phyloP scores from a whole-genome alignment of 78 protist genomes.

The Dictyostelium capitatum region DNA sequence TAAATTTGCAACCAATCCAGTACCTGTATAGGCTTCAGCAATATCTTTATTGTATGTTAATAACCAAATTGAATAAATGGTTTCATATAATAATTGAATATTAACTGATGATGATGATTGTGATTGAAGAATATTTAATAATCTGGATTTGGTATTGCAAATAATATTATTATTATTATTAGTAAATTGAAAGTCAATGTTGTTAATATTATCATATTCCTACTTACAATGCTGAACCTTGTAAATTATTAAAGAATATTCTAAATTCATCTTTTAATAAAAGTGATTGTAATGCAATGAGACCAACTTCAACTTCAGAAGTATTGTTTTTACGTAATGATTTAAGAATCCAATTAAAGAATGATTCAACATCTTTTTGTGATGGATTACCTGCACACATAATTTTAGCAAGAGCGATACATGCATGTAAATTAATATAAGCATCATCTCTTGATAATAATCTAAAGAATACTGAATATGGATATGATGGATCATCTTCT shows the following conservation, averaged over 20 bases:
- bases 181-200: not conserved
- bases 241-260: slow-evolving; percentile 17
- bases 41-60: slow-evolving; percentile 79
- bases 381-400: slow-evolving; percentile 70
- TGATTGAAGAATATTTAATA: slow-evolving; percentile 24
- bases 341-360: slow-evolving; percentile 74
- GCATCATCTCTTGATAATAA: slow-evolving; percentile 64
- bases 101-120: not conserved
- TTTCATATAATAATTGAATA: slow-evolving; percentile 70
- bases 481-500: slow-evolving; percentile 36
- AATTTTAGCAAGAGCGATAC: slow-evolving; percentile 62
- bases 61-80: slow-evolving; percentile 88
- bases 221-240: slow-evolving; percentile 65
- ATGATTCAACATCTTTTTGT: slow-evolving; percentile 59
- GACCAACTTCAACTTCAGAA: slow-evolving; percentile 75
- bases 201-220: too few relatives aligned
- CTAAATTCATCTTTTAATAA: slow-evolving; percentile 59
- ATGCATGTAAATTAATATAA: slow-evolving; percentile 56
- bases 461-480: slow-evolving; percentile 59
- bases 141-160: not conserved
- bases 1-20: slow-evolving; percentile 68
- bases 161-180: not conserved
- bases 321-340: slow-evolving; percentile 35
- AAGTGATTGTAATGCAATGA: slow-evolving; percentile 64
- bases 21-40: slow-evolving; percentile 14